These are phyloP conservation scores for Fusarium secorum DNA, from an alignment of 2,329 filamentous ascomycete species.

Conservation along the genomic window DNA sequence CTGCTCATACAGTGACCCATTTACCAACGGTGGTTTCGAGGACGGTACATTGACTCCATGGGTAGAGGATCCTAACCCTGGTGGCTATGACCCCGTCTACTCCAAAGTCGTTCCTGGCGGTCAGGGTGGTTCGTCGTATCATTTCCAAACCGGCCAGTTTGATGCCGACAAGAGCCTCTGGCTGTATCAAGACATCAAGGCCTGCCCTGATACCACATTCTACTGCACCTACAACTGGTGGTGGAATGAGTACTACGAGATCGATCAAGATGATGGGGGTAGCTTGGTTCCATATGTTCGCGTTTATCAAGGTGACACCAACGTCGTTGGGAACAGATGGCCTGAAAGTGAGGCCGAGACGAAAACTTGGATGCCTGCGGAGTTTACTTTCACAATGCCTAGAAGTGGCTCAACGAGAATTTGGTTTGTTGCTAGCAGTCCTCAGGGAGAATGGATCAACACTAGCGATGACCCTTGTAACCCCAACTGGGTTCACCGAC, in stretches of 20 bases:
- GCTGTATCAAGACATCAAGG: background rate
- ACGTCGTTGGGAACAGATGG: background rate
- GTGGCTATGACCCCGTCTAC: background rate
- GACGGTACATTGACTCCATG: background rate
- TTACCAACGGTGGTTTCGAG: background rate
- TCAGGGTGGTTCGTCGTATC: background rate
- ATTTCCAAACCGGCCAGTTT: background rate
- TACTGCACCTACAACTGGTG: background rate
- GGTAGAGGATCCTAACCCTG: background rate
- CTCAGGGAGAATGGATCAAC: constrained; percentile 1
- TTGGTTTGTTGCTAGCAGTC: constrained; percentile 13
- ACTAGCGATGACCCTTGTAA: background rate
- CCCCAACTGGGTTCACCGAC: background rate
- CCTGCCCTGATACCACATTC: background rate
- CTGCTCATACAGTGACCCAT: background rate
- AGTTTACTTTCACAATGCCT: background rate
- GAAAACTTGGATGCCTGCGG: background rate
- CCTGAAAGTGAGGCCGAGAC: background rate
- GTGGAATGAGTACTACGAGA: constrained; percentile 3
- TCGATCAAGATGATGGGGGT: rapidly evolving
- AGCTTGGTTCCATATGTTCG: constrained; percentile 1
- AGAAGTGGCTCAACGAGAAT: background rate
- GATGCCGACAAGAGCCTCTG: background rate
- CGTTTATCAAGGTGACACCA: background rate
- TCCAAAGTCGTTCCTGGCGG: background rate